phyloP scores from a whole-genome alignment of 83 land plant species.

The Picea abies region DNA sequence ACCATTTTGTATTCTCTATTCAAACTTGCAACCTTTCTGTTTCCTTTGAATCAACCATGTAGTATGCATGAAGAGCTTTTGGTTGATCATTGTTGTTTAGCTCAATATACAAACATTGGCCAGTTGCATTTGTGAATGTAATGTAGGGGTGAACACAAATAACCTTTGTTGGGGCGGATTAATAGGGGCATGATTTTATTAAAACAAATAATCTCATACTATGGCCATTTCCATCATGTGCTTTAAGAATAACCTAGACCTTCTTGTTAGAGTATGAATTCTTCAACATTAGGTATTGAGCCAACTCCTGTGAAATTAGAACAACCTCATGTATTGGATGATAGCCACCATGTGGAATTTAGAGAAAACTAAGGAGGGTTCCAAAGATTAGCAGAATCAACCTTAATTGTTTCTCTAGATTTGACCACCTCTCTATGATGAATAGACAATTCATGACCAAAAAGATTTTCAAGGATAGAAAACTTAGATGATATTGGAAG shows the following conservation, averaged over 20 bases:
- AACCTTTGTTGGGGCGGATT: conserved; percentile 91
- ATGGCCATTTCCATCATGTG: conserved; percentile 58
- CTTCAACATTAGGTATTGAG: conserved; percentile 48
- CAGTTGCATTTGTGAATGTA: conserved; percentile 91
- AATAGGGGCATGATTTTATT: conserved; percentile 72
- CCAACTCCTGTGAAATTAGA: conserved; percentile 64
- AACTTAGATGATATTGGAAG: conserved; percentile 81
- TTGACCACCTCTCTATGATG: conserved; percentile 49
- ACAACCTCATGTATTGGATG: conserved; percentile 72
- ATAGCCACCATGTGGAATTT: conserved; percentile 88
- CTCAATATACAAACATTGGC: conserved; percentile 64
- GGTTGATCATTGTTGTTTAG: conserved; percentile 59
- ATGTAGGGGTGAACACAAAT: conserved; percentile 79
- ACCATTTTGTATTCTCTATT: conserved; percentile 82
- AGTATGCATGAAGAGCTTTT: conserved; percentile 58
- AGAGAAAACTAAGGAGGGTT: conserved; percentile 69
- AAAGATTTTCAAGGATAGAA: conserved; percentile 57
- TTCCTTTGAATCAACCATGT: conserved; percentile 40
- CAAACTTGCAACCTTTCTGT: conserved; percentile 76
- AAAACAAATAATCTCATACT: conserved; percentile 68
- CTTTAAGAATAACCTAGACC: conserved; percentile 79
- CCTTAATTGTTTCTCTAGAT: conserved; percentile 63
- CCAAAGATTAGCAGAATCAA: conserved; percentile 69
- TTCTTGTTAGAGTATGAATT: conserved; percentile 82
- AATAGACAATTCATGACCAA: conserved; percentile 36